phyloP scores from a whole-genome alignment of 306 rosid species.

The Arachis stenosperma region DNA sequence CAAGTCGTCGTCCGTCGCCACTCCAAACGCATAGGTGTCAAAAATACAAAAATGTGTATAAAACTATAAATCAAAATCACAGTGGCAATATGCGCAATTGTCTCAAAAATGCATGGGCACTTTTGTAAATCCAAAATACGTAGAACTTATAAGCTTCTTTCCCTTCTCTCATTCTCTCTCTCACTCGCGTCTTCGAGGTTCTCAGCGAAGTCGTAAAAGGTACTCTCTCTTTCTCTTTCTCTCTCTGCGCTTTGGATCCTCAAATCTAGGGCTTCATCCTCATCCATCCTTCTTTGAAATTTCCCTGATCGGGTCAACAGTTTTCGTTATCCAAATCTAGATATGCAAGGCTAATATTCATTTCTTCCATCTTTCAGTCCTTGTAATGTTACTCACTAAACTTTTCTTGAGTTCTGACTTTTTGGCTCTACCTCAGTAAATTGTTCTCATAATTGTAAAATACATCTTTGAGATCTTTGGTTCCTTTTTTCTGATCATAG shows the following conservation, averaged over 20 bases:
- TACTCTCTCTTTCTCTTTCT: conserved; percentile 26
- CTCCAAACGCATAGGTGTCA: background rate
- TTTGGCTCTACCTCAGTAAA: background rate
- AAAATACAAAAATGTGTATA: background rate
- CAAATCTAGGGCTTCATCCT: conserved; percentile 71
- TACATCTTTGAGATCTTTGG: conserved; percentile 43
- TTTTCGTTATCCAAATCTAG: conserved; percentile 20
- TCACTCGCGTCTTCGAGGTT: conserved; percentile 56
- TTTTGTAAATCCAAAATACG: conserved; percentile 27
- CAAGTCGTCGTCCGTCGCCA: background rate
- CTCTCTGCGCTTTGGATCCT: conserved; percentile 56
- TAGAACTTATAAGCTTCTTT: background rate
- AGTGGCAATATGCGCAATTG: conserved; percentile 48
- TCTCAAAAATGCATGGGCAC: conserved; percentile 8
- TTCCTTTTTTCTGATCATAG: background rate
- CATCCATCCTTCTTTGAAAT: conserved; percentile 30
- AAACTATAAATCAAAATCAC: background rate
- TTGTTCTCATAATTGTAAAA: conserved; percentile 8
- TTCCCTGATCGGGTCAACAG: conserved; percentile 10
- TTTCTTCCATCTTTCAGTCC: conserved; percentile 11
- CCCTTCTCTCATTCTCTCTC: background rate
- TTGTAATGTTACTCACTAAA: conserved; percentile 19
- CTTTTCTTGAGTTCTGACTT: conserved; percentile 13
- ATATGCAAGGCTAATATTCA: background rate
- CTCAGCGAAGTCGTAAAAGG: conserved; percentile 58